phyloP scores from a whole-genome alignment of 495 filamentous ascomycete species.

The Melanomma pulvis-pyrius region DNA sequence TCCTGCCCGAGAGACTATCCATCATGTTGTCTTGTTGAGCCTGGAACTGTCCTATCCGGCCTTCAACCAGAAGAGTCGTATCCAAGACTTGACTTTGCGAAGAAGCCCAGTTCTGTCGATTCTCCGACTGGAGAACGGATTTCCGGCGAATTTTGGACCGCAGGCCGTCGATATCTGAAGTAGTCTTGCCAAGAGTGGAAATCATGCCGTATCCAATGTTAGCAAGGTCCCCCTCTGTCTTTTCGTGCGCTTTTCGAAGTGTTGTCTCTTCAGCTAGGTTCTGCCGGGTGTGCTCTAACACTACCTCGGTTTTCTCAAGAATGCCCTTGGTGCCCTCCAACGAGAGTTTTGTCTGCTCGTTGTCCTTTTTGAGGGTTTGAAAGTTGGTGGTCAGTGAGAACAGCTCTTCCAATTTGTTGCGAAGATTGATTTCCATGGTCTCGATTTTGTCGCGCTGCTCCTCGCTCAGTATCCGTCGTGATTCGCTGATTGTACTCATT shows the following conservation, averaged over 20 bases:
- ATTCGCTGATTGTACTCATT: conserved; percentile 87
- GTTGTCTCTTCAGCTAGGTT: conserved; percentile 77
- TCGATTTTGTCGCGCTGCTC: conserved; percentile 92
- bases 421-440: conserved; percentile 82
- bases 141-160: conserved; percentile 82
- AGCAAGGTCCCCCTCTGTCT: conserved; percentile 76
- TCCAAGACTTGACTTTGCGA: conserved; percentile 74
- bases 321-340: conserved; percentile 78
- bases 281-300: conserved; percentile 72
- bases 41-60: conserved; percentile 68
- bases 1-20: conserved; percentile 64
- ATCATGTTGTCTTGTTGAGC: conserved; percentile 69
- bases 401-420: conserved; percentile 89
- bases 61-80: conserved; percentile 75
- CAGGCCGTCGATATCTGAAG: conserved; percentile 76
- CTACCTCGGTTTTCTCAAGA: conserved; percentile 83
- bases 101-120: conserved; percentile 75
- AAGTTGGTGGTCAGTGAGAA: conserved; percentile 83
- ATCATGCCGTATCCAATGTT: conserved; percentile 74
- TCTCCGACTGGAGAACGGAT: conserved; percentile 75
- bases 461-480: conserved; percentile 85
- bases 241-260: conserved; percentile 79
- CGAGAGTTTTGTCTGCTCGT: conserved; percentile 69
- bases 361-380: conserved; percentile 80
- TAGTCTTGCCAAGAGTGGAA: conserved; percentile 70